phyloP scores from a whole-genome alignment of 2,329 filamentous ascomycete species.

The Penicillium frequentans region DNA sequence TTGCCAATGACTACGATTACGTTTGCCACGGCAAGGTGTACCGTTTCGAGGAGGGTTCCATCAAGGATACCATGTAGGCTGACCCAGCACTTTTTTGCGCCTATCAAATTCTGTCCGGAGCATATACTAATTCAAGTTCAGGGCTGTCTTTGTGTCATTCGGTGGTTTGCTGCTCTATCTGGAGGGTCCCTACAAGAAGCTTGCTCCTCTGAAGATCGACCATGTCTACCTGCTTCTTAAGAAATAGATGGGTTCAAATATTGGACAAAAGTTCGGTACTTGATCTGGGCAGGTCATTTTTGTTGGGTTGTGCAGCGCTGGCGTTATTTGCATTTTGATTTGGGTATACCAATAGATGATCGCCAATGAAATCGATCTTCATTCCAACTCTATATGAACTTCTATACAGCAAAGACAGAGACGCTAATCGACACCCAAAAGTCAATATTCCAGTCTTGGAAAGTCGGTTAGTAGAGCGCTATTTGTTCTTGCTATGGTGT shows the following conservation, averaged over 20 bases:
- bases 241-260: conserved; percentile 58
- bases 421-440: background rate
- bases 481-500: background rate
- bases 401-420: background rate
- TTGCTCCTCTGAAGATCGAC: conserved; percentile 87
- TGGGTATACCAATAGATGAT: conserved; percentile 38
- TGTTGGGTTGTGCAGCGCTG: conserved; percentile 39
- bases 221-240: conserved; percentile 92
- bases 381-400: background rate
- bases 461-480: background rate
- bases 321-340: conserved; percentile 36
- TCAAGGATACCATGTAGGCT: conserved; percentile 82
- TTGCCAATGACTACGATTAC: conserved; percentile 55
- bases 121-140: conserved; percentile 39
- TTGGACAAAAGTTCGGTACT: conserved; percentile 19
- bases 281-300: conserved; percentile 19
- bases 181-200: conserved; percentile 92
- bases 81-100: background rate
- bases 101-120: background rate
- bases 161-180: conserved; percentile 87
- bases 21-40: conserved; percentile 55
- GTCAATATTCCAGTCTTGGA: background rate
- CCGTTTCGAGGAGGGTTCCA: conserved; percentile 53
- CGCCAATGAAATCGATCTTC: conserved; percentile 20
- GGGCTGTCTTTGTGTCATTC: conserved; percentile 92